phyloP scores from a whole-genome alignment of 768 basidiomycete species.

The Pisolithus albus region DNA sequence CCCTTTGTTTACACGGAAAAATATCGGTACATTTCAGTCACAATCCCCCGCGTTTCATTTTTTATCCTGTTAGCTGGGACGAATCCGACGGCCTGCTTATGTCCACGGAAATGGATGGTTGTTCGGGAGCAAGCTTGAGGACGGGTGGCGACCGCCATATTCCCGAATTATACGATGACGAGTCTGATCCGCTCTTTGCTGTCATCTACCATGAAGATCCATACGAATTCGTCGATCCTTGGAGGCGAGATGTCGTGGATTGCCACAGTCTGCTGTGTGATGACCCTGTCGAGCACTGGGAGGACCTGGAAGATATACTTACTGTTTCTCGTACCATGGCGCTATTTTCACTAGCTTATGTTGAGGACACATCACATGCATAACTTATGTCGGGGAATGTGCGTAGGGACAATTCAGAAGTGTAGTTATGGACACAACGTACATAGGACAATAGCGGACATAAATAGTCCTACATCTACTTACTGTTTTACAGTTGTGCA shows the following conservation, averaged over 20 bases:
- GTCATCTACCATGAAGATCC: slow-evolving; percentile 17
- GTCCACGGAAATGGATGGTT: slow-evolving; percentile 42
- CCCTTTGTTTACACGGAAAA: not conserved
- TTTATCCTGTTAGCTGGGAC: slow-evolving; percentile 23
- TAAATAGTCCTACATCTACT: too few relatives aligned
- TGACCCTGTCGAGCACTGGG: slow-evolving; percentile 13
- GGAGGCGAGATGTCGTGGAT: slow-evolving; percentile 15
- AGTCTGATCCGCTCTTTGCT: slow-evolving; percentile 22
- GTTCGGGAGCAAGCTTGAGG: slow-evolving; percentile 12
- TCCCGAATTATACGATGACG: slow-evolving; percentile 27
- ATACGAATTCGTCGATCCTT: slow-evolving; percentile 16
- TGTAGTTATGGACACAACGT: too few relatives aligned
- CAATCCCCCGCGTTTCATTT: slow-evolving; percentile 17
- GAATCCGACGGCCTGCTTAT: slow-evolving; percentile 12
- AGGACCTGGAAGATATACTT: slow-evolving; percentile 8
- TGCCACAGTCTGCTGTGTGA: not conserved
- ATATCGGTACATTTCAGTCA: slow-evolving; percentile 2
- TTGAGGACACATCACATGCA: too few relatives aligned
- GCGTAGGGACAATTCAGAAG: too few relatives aligned
- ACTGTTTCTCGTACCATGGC: slow-evolving; percentile 4
- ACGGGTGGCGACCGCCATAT: not conserved
- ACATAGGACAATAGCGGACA: too few relatives aligned
- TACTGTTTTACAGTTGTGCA: too few relatives aligned
- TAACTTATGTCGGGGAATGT: too few relatives aligned
- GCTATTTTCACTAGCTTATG: too few relatives aligned